Evolutionary conservation across 2,329 filamentous ascomycete genomes (phyloP), one percentile per base, ranked within the genome.

Genomic region (Cercospora sesami): DNA sequence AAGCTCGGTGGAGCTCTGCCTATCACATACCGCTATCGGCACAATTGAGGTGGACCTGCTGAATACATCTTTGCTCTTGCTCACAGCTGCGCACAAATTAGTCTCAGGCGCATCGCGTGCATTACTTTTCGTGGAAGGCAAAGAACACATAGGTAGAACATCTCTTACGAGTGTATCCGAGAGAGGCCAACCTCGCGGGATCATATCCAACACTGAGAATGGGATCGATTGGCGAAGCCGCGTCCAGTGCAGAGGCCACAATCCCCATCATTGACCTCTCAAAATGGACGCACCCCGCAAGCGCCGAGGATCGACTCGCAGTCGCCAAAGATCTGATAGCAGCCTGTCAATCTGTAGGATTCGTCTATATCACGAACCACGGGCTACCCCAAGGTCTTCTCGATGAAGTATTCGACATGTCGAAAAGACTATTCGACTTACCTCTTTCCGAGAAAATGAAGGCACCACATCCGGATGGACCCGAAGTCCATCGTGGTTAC

Each of bases 311-410:
- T 5, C 30, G 39, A 51, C 1, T n/a, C 4, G 60, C 60, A 53
- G 58, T 78, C 2, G 78, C 79, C 1, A 60, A 70, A 23, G 64
- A 79, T n/a, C 78, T 82, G 21, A 79, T 81, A 64, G 64, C 74
- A 5, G 80, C 80, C 0, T 81, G 81, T 31, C 75, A 74, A 18
- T 72, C 71, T 5, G 75, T 79, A 8, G 81, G 81, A 2, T 83
- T 83, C 67, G 80, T 81, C 42, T 81, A 81, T 66, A 73, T 83
- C 30, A 76, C 72, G 62, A 80, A 80, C 55, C 79, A 82, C 64
- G 79, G 79, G 1, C 69, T 83, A 0, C 64, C 71, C 3, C 72
- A 73, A 39, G 72, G 77, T 30, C 67, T 71, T 33, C 73, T 81
- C 1, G 72, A 76, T 10, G 66, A 76, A 68, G 70, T 69, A 14